phyloP scores from a whole-genome alignment of 805 yeast species.

The Yueomyces sinensis region DNA sequence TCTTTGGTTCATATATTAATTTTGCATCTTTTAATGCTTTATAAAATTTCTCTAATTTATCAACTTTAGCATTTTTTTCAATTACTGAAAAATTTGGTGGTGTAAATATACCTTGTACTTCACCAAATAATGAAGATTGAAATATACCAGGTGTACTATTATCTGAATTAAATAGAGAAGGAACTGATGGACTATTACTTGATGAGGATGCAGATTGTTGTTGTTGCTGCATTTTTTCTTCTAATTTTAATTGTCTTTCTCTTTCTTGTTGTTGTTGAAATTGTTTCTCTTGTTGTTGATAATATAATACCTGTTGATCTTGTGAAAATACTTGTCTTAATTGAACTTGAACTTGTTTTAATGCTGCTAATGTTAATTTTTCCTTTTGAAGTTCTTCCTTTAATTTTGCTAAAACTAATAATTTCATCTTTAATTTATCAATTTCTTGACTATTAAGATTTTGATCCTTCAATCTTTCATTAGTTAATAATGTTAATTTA shows the following conservation, averaged over 20 bases:
- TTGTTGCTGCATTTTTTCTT: constrained; percentile 13
- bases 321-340: constrained; percentile 28
- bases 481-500: constrained; percentile 22
- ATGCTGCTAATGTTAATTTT: constrained; percentile 19
- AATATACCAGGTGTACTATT: constrained; percentile 1
- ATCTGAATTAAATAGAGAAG: constrained; percentile 9
- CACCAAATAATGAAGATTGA: constrained; percentile 14
- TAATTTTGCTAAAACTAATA: constrained; percentile 25
- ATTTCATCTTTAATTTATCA: constrained; percentile 20
- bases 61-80: constrained; percentile 9
- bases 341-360: constrained; percentile 27
- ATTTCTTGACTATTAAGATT: too few relatives aligned
- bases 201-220: constrained; percentile 1
- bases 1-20: constrained; percentile 14
- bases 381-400: constrained; percentile 24
- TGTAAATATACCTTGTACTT: constrained; percentile 3
- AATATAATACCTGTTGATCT: constrained; percentile 21
- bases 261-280: constrained; percentile 18
- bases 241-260: constrained; percentile 11
- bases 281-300: constrained; percentile 16
- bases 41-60: constrained; percentile 11
- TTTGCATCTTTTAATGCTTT: constrained; percentile 13
- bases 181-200: constrained; percentile 1
- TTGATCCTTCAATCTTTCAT: constrained; percentile 19
- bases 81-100: constrained; percentile 8